phyloP scores from a whole-genome alignment of 2,329 filamentous ascomycete species.

The Ophiocordyceps unilateralis region DNA sequence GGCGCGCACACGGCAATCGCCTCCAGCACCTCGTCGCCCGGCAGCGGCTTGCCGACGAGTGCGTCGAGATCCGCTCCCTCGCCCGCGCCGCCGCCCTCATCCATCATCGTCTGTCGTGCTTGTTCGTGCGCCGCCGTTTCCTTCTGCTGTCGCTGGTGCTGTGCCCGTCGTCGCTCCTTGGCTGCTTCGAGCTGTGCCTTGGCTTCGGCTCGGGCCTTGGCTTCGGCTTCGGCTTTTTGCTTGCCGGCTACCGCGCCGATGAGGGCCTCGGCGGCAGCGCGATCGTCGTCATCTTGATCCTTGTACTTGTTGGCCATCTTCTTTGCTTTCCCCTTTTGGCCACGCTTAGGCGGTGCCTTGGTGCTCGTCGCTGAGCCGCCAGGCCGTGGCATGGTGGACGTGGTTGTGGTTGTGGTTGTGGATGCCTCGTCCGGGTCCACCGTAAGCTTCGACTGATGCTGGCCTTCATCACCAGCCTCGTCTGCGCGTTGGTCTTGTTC shows the following conservation, averaged over 20 bases:
- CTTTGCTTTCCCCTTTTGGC: constrained; percentile 69
- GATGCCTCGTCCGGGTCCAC: constrained; percentile 3
- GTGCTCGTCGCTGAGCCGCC: constrained; percentile 2
- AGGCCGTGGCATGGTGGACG: constrained; percentile 1
- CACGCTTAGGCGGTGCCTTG: constrained; percentile 39
- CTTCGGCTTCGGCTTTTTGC: constrained; percentile 51
- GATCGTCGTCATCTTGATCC: constrained; percentile 88
- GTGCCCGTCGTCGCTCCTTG: constrained; percentile 58
- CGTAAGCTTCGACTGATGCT: constrained; percentile 4
- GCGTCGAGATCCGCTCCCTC: constrained; percentile 38
- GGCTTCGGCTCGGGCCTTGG: constrained; percentile 52
- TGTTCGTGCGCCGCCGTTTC: constrained; percentile 66
- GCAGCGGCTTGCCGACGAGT: constrained; percentile 60
- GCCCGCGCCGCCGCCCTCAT: constrained; percentile 38
- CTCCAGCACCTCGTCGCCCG: constrained; percentile 69
- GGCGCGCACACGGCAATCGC: constrained; percentile 47
- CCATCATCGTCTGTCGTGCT: constrained; percentile 39
- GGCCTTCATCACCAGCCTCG: constrained; percentile 5
- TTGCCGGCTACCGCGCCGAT: constrained; percentile 59
- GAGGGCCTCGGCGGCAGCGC: constrained; percentile 64
- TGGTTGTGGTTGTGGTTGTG: neutral
- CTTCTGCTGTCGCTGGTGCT: constrained; percentile 62
- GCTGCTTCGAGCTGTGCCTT: constrained; percentile 47
- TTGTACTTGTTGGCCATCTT: constrained; percentile 83
- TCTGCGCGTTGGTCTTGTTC: constrained; percentile 9